These are phyloP conservation scores for Nevesoporus exiguus DNA, from an alignment of 768 basidiomycete species.

Conservation along the genomic window DNA sequence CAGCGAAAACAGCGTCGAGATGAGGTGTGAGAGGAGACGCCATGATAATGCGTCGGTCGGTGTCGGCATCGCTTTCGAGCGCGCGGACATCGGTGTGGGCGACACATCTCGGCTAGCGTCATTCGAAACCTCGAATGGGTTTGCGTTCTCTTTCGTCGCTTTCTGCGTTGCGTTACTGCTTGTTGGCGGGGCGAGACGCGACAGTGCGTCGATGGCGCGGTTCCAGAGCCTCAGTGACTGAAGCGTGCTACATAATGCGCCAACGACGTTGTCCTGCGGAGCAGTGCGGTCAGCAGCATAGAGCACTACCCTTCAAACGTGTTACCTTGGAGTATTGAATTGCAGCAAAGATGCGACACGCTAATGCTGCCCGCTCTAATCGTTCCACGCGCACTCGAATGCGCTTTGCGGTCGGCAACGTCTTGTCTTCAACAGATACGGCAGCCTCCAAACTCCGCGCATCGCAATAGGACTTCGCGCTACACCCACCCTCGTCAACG, in stretches of 20 bases:
- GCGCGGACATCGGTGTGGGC: conserved; percentile 7
- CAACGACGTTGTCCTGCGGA: conserved; percentile 64
- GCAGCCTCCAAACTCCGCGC: conserved; percentile 47
- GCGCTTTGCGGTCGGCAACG: conserved; percentile 49
- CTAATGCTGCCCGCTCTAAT: conserved; percentile 70
- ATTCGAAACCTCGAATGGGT: conserved; percentile 55
- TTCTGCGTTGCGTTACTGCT: conserved; percentile 22
- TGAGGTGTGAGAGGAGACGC: conserved; percentile 70
- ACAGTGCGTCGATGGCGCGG: conserved; percentile 66
- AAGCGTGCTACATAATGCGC: conserved; percentile 54
- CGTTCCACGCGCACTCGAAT: conserved; percentile 54
- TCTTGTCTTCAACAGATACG: conserved; percentile 44
- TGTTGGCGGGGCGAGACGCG: conserved; percentile 49
- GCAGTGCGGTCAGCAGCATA: background rate
- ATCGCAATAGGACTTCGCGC: conserved; percentile 56
- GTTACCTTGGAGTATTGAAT: conserved; percentile 61
- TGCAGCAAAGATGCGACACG: conserved; percentile 61
- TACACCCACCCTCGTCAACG: conserved; percentile 20
- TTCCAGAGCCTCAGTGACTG: conserved; percentile 80
- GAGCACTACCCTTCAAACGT: conserved; percentile 4
- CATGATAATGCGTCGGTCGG: conserved; percentile 63
- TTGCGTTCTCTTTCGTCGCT: conserved; percentile 33
- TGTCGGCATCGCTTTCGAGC: conserved; percentile 15
- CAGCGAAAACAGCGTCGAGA: conserved; percentile 63
- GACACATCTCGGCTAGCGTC: conserved; percentile 31